Evolutionary conservation across 225 moss, liverwort and hornwort genomes (phyloP).

Genomic region (Pseudoscleropodium purum): DNA sequence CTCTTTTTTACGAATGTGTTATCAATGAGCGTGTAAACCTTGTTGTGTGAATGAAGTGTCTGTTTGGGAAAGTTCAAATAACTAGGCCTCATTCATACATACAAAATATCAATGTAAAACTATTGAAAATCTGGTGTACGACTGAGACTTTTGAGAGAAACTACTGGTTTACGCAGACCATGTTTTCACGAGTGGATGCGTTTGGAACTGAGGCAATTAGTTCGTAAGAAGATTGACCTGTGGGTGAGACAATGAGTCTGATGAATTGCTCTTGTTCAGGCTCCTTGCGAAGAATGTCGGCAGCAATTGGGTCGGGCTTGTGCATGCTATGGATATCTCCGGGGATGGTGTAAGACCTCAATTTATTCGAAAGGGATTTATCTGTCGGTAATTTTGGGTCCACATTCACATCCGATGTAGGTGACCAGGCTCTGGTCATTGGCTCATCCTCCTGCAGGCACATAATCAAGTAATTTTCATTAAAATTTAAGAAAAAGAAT

Average conservation of each 20-base stretch:
- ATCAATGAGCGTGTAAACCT: not conserved
- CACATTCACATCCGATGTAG: not conserved
- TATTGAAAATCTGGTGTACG: not conserved
- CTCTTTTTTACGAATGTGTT: not conserved
- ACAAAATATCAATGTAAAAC: not conserved
- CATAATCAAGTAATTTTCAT: not conserved
- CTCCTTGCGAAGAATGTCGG: conserved; percentile 89
- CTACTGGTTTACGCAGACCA: accelerated
- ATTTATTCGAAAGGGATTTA: conserved; percentile 27
- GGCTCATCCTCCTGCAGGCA: conserved; percentile 49
- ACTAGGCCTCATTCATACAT: not conserved
- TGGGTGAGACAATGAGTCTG: conserved; percentile 72
- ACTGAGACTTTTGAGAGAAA: not conserved
- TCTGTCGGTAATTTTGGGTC: conserved; percentile 9
- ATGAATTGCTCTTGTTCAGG: conserved; percentile 92
- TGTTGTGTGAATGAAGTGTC: not conserved
- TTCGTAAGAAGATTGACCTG: not conserved
- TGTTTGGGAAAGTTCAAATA: not conserved
- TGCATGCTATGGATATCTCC: conserved; percentile 87
- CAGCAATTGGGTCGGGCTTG: conserved; percentile 82
- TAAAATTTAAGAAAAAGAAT: not conserved
- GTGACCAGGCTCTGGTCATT: conserved; percentile 23
- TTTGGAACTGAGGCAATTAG: too few relatives aligned
- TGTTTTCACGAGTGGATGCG: not conserved
- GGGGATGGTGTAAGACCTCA: conserved; percentile 58